phyloP scores from a whole-genome alignment of 768 basidiomycete genomes.

The Crepidotus variabilis region DNA sequence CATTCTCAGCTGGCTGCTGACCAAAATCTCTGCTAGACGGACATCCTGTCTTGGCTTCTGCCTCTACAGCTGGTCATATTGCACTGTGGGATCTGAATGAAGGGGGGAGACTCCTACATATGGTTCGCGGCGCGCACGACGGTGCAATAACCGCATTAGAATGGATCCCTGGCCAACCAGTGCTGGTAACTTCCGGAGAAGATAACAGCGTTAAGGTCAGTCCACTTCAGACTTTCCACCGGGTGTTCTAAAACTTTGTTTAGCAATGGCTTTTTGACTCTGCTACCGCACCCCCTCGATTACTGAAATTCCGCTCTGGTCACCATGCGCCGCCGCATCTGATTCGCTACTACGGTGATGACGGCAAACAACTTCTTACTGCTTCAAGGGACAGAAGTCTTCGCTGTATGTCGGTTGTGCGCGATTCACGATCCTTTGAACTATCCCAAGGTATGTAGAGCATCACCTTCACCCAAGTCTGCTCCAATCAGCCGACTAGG shows the following conservation, averaged over 20 bases:
- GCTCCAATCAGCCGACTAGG: slow-evolving; percentile 39
- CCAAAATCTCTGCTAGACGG: slow-evolving; percentile 51
- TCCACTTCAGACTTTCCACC: background rate
- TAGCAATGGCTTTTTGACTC: slow-evolving; percentile 99
- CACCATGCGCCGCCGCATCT: slow-evolving; percentile 89
- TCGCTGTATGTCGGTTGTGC: slow-evolving; percentile 86
- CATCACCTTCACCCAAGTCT: background rate
- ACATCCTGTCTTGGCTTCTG: slow-evolving; percentile 83
- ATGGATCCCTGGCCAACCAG: slow-evolving; percentile 91
- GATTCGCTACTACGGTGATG: slow-evolving; percentile 94
- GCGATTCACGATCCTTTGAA: slow-evolving; percentile 94
- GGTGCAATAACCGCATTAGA: slow-evolving; percentile 77
- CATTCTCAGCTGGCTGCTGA: background rate
- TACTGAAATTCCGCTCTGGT: slow-evolving; percentile 90
- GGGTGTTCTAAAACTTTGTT: background rate
- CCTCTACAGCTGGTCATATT: slow-evolving; percentile 82
- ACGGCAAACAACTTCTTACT: slow-evolving; percentile 91
- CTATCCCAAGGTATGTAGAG: slow-evolving; percentile 75
- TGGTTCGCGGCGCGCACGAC: slow-evolving; percentile 87
- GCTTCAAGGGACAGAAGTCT: slow-evolving; percentile 87
- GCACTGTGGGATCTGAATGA: slow-evolving; percentile 91
- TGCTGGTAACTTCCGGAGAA: slow-evolving; percentile 85
- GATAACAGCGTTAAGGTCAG: slow-evolving; percentile 94
- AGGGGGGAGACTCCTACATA: slow-evolving; percentile 78
- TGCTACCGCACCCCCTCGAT: slow-evolving; percentile 76